These are phyloP conservation scores for Penicillium macrosclerotiorum DNA, from an alignment of 495 filamentous ascomycete species.

Conservation along the genomic window DNA sequence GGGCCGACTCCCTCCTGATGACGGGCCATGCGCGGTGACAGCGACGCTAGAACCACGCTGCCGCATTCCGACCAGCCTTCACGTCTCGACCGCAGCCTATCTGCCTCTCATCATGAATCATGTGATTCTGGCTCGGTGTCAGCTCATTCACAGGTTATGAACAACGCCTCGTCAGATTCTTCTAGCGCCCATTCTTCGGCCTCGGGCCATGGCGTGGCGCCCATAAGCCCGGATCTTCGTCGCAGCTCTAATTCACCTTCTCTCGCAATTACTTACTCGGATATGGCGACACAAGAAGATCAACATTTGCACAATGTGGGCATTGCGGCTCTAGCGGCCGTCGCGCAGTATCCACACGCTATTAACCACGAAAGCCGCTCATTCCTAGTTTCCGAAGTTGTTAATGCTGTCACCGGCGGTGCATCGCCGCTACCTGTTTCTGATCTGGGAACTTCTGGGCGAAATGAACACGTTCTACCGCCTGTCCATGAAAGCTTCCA, in stretches of 20 bases:
- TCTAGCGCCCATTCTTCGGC: constrained; percentile 1
- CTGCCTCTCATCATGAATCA: constrained; percentile 22
- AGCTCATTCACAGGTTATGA: constrained; percentile 20
- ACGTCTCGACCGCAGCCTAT: no score
- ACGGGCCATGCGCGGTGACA: constrained; percentile 24
- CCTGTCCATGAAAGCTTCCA: constrained; percentile 17
- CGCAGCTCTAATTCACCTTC: background rate
- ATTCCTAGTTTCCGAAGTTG: constrained; percentile 26
- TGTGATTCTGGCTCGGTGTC: constrained; percentile 15
- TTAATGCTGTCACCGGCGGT: constrained; percentile 27
- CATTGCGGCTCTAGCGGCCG: constrained; percentile 35
- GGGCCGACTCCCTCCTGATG: constrained; percentile 8
- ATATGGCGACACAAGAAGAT: constrained; percentile 17
- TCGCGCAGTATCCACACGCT: constrained; percentile 31
- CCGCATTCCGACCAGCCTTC: constrained; percentile 5
- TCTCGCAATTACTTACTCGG: background rate
- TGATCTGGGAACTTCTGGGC: background rate
- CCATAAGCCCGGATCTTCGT: constrained; percentile 7
- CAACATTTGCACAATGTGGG: constrained; percentile 24
- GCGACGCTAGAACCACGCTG: constrained; percentile 8
- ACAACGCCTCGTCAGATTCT: constrained; percentile 11
- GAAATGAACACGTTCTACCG: no score
- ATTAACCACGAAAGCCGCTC: constrained; percentile 18
- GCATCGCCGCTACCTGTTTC: background rate
- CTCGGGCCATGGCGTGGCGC: constrained; percentile 6